Conservation (phyloP, 352 stramenopile species). For the Globisporangium nodosum region DNA sequence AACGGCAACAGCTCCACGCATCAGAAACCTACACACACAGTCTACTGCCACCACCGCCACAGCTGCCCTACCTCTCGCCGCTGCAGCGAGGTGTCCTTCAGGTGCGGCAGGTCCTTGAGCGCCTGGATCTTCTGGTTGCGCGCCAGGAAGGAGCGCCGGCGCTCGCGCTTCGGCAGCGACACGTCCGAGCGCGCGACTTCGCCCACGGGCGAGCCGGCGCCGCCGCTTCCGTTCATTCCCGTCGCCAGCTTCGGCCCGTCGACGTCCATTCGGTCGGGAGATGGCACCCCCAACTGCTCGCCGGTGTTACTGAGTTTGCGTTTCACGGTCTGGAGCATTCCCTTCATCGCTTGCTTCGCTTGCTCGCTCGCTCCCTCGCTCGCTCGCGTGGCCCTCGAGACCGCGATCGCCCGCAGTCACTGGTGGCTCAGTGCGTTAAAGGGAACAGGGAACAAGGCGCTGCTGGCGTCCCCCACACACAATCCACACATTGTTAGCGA, state of each 20-base stretch:
- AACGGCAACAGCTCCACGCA: not conserved
- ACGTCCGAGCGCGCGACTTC: slow-evolving; percentile 80
- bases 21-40: not conserved
- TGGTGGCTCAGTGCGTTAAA: not conserved
- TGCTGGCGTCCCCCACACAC: not conserved
- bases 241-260: slow-evolving; percentile 34
- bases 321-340: slow-evolving; percentile 88
- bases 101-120: slow-evolving; percentile 76
- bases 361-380: not conserved
- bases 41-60: no score
- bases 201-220: slow-evolving; percentile 39
- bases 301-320: slow-evolving; percentile 84
- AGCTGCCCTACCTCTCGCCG: slow-evolving; percentile 39
- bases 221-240: slow-evolving; percentile 11
- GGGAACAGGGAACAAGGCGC: not conserved
- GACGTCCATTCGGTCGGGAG: slow-evolving; percentile 56
- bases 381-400: not conserved
- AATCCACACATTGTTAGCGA: no score
- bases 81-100: slow-evolving; percentile 84
- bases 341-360: slow-evolving; percentile 54
- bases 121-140: slow-evolving; percentile 86
- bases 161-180: slow-evolving; percentile 75
- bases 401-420: not conserved
- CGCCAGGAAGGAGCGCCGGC: slow-evolving; percentile 74
- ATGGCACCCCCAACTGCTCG: slow-evolving; percentile 49